Evolutionary conservation across 331 rosid species (phyloP).

Genomic region (Acacia concinna): DNA sequence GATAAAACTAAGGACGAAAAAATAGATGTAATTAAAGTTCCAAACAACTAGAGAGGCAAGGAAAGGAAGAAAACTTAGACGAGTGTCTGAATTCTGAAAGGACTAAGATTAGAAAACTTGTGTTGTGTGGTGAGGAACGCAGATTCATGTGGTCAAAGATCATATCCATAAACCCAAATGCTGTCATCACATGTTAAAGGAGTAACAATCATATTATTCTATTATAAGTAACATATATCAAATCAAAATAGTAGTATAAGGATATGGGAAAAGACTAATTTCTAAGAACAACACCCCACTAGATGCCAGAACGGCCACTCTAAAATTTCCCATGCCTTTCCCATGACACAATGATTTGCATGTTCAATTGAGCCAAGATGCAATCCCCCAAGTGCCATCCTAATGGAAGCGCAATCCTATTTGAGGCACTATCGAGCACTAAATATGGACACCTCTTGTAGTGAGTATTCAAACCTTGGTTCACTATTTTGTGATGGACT

Average conservation of each 20-base stretch:
- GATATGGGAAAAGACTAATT: not conserved
- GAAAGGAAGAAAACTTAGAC: not conserved
- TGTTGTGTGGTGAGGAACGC: too few species aligned
- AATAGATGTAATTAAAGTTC: too few species aligned
- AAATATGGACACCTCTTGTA: too few species aligned
- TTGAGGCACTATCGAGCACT: too few species aligned
- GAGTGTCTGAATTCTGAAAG: too few species aligned
- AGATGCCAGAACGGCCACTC: not conserved
- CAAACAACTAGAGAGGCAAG: not conserved
- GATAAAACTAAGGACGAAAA: too few species aligned
- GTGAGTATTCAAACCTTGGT: too few species aligned
- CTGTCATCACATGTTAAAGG: not conserved
- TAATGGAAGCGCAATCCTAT: too few species aligned
- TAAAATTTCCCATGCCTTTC: not conserved
- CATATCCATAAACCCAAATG: not conserved
- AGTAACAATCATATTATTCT: not conserved
- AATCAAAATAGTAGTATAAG: not conserved
- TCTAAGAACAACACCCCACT: not conserved
- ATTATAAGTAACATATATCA: not conserved
- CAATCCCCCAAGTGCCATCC: not conserved
- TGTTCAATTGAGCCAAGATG: not conserved
- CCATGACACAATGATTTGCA: not conserved
- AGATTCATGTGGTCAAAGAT: not conserved
- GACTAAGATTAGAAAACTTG: too few species aligned
- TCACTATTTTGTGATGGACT: too few species aligned